phyloP scores from a whole-genome alignment of 2,329 filamentous ascomycete species.

The Phoma sp. region DNA sequence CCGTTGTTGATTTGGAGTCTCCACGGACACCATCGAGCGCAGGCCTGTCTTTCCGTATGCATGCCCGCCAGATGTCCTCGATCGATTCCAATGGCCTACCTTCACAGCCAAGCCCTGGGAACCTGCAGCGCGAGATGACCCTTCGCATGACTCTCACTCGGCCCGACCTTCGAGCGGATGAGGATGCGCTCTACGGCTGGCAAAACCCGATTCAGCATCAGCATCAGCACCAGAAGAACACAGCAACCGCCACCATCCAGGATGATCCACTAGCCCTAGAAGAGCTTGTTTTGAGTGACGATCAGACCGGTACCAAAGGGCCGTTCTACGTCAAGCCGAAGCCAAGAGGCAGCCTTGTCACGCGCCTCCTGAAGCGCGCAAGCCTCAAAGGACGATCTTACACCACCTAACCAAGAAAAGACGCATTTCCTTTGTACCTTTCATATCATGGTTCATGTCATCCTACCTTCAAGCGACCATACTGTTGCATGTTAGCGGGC shows the following conservation, averaged over 20 bases:
- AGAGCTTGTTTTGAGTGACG: constrained; percentile 57
- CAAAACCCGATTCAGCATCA: constrained; percentile 45
- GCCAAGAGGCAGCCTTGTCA: constrained; percentile 42
- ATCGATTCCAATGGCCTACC: constrained; percentile 39
- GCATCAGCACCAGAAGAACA: constrained; percentile 8
- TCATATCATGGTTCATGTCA: constrained; percentile 5
- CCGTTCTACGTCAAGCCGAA: constrained; percentile 54
- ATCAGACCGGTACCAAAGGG: constrained; percentile 55
- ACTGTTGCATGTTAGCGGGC: constrained; percentile 36
- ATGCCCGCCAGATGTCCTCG: constrained; percentile 40
- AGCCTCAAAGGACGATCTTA: constrained; percentile 39
- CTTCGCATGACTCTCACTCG: constrained; percentile 93
- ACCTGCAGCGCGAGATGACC: constrained; percentile 82
- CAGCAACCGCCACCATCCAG: constrained; percentile 31
- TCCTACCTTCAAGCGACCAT: constrained; percentile 7
- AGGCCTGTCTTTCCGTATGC: constrained; percentile 41
- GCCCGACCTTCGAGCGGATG: constrained; percentile 79
- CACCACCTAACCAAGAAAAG: constrained; percentile 8
- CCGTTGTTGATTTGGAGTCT: constrained; percentile 42
- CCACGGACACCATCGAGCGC: constrained; percentile 48
- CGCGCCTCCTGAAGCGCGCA: constrained; percentile 46
- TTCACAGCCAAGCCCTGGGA: constrained; percentile 28
- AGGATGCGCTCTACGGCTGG: constrained; percentile 76
- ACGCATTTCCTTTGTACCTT: neutral
- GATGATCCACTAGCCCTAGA: constrained; percentile 63